These are phyloP conservation scores for Rhododendron simsii DNA, from an alignment of 148 eudicot species.

Conservation along the genomic window DNA sequence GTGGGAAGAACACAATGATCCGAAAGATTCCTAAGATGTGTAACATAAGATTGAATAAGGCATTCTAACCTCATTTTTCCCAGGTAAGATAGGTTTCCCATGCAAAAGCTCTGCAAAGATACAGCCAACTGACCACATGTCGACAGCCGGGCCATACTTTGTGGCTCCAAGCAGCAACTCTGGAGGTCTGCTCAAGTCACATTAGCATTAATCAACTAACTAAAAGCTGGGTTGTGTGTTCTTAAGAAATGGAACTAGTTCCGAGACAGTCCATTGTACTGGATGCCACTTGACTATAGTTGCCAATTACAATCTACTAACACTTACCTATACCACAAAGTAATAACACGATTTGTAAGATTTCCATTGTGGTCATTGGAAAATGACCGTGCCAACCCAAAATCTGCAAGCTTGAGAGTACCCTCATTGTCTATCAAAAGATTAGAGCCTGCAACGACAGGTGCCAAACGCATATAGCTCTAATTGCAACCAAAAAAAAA, in stretches of 20 bases:
- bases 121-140: constrained; percentile 73
- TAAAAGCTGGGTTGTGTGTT: constrained; percentile 5
- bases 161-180: constrained; percentile 66
- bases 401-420: constrained; percentile 81
- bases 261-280: not conserved
- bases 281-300: not conserved
- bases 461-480: not conserved
- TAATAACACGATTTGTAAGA: constrained; percentile 61
- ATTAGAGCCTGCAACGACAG: constrained; percentile 54
- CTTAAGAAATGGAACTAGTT: not conserved
- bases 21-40: not conserved
- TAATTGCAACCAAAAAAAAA: not conserved
- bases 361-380: constrained; percentile 47
- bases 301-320: not conserved
- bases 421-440: constrained; percentile 79
- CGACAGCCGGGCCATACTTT: constrained; percentile 65
- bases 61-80: constrained; percentile 53
- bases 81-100: constrained; percentile 68
- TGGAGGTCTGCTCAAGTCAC: constrained; percentile 57
- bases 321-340: constrained; percentile 55
- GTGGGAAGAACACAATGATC: not conserved
- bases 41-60: not conserved
- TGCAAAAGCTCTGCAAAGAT: constrained; percentile 61
- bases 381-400: constrained; percentile 63
- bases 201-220: constrained; percentile 19